These are phyloP conservation scores for Cicer yamashitae DNA, from an alignment of 306 rosid species.

Conservation along the genomic window DNA sequence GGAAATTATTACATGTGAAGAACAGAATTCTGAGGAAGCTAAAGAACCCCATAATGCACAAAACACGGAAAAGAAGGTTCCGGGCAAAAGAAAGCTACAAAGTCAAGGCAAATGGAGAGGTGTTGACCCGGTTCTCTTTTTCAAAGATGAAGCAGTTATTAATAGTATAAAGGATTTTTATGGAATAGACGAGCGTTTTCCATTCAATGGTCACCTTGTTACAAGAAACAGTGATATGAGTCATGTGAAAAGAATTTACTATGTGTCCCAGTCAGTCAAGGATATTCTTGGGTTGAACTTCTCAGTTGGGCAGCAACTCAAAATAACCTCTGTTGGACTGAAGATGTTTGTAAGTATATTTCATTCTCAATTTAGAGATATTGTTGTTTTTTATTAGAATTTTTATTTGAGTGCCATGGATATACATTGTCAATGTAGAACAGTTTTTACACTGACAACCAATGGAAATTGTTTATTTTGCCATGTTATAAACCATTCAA, in stretches of 20 bases:
- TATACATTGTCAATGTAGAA: no score
- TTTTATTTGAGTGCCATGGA: background rate
- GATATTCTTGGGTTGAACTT: constrained; percentile 90
- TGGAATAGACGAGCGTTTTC: constrained; percentile 79
- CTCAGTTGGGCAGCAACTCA: constrained; percentile 89
- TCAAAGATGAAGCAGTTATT: constrained; percentile 74
- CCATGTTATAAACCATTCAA: no score
- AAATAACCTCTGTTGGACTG: constrained; percentile 89
- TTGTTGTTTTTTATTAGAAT: constrained; percentile 14
- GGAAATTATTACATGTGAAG: constrained; percentile 53
- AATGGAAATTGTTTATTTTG: no score
- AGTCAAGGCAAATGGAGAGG: constrained; percentile 96
- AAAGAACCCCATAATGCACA: constrained; percentile 47
- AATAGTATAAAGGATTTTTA: constrained; percentile 81
- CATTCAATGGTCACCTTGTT: constrained; percentile 79
- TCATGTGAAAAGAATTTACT: constrained; percentile 92
- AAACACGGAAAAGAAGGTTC: constrained; percentile 48
- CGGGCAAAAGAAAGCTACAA: constrained; percentile 79
- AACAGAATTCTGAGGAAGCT: constrained; percentile 49
- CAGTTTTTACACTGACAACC: no score
- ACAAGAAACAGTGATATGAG: constrained; percentile 78
- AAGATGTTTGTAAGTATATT: constrained; percentile 94
- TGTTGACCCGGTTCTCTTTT: constrained; percentile 92
- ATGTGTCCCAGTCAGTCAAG: constrained; percentile 81
- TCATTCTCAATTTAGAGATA: constrained; percentile 30